Base-by-base conservation (phyloP, 306 rosid species). In the Prunus armeniaca region DNA sequence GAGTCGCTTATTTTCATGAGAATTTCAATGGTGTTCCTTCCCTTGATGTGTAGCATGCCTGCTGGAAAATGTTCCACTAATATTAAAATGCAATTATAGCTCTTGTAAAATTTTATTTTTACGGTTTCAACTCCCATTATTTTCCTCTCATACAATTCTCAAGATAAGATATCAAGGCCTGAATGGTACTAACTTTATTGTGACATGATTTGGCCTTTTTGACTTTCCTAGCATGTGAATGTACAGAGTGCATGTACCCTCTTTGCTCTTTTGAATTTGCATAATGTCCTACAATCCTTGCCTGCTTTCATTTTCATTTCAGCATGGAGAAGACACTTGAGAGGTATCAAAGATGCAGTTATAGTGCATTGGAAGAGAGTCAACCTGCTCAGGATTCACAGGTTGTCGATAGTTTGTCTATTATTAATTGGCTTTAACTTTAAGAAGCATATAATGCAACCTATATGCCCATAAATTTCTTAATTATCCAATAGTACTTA, bases 251-350 rank as follows among this genome's bases (percentile, higher is more conserved):
- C 34, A 61, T 6, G 38, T 3, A 41, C 19, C 43, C 43, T 6
- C 34, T 4, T 24, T 12, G 3, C 65, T 27, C 34, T 65, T 65
- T 65, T 65, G 22, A 11, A 32, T 34, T 32, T 65, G 49, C 9
- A 34, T 19, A 47, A 65, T 49, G 34, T 38, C 69, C 49, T 34
- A 65, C 4, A 65, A 34, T 19, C 18, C 27, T 56, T n/a, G 27
- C 27, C 62, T 30, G 69, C 67, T 62, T 52, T 22, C 2, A 18
- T 34, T 41, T 69, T 32, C 9, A 50, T 83, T 87, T 62, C 84
- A 92, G 97, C 85, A 87, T 90, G 84, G 79, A 75, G 68, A 87
- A 85, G 88, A 86, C 96, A 38, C 41, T 92, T 54, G 97, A 90
- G 73, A 82, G 85, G 63, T 90, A 88, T 75, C 90, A 83, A 69